Base-by-base conservation (phyloP, 345 rosid species). In the Microcos paniculata region DNA sequence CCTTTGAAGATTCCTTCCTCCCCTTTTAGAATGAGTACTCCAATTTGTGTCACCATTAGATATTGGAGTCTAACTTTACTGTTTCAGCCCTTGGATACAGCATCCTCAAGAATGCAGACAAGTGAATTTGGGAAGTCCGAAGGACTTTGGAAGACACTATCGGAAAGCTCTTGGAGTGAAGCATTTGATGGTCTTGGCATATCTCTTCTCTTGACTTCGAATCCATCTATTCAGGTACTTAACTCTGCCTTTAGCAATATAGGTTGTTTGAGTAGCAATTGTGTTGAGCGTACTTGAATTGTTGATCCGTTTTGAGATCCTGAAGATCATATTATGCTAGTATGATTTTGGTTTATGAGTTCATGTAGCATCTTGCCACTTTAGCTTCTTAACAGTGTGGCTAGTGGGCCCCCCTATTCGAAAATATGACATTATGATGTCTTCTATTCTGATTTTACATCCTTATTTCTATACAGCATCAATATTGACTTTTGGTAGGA, bases 51-150 rank as follows among this genome's bases (percentile, higher is more conserved):
- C 59, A 61, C 77, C 31, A 40, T 24, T 16, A 21, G 26, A 46
- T 53, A 42, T 63, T 33, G 26, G 43, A 30, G 23, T 52, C 71
- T 58, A 59, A 67, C 70, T 81, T 74, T 61, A 62, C 40, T 75
- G 61, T 79, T 73, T n/a, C 86, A 96, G 99, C 99, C 99, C 35
- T 73, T 96, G 79, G 99, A 93, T 82, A 93, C 96, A 56, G 99
- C 97, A 51, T 88, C 99, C 19, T 96, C 99, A 26, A 93, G 87
- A 81, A 93, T 96, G 97, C 99, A 96, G 81, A 96, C 99, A 28
- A 90, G 98, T 77, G 94, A 84, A 77, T 93, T 93, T 79, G 99
- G 99, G 66, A 90, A 96, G 80, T 88, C 98, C 9, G 90, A 92
- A 88, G 98, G 99, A 64, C 89, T 96, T 73, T 88, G 97, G 97